Evolutionary conservation across 129 eudicot species (phyloP).

Genomic region (Smallanthus sonchifolius): DNA sequence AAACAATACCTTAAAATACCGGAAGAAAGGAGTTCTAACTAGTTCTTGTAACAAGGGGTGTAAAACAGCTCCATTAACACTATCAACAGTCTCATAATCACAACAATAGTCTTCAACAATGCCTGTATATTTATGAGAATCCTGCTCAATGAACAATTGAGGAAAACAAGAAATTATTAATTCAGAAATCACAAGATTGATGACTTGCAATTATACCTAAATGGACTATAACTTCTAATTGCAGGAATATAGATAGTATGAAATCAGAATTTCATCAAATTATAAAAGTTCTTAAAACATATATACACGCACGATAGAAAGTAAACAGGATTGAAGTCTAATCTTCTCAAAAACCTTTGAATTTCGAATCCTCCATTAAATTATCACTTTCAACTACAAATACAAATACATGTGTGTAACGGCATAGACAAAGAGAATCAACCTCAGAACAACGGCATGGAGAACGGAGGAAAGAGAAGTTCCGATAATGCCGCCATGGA

Average conservation of each 20-base stretch:
- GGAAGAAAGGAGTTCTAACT: slow-evolving; percentile 32
- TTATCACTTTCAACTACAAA: background rate
- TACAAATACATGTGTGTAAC: no score
- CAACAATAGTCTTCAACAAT: slow-evolving; percentile 90
- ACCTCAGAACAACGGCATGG: slow-evolving; percentile 65
- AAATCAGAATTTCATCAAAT: background rate
- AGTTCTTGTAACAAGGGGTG: slow-evolving; percentile 32
- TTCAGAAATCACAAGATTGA: background rate
- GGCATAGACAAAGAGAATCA: background rate
- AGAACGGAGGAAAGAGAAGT: slow-evolving; percentile 27
- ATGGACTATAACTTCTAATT: background rate
- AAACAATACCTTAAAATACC: slow-evolving; percentile 31
- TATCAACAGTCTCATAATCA: slow-evolving; percentile 46
- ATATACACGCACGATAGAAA: background rate
- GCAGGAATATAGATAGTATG: background rate
- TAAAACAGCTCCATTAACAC: slow-evolving; percentile 25
- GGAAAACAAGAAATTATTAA: slow-evolving; percentile 11
- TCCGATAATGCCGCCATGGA: slow-evolving; percentile 31
- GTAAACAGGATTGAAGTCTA: background rate
- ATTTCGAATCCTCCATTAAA: background rate
- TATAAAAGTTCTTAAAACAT: background rate
- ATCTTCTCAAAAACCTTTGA: slow-evolving; percentile 2
- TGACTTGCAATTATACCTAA: background rate
- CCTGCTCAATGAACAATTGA: slow-evolving; percentile 45
- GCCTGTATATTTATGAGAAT: slow-evolving; percentile 60